Percentiles rank a stretch among this genome's conserved stretches.
Conservation (phyloP, 257 asterid genomes). For the Prunella vulgaris region DNA sequence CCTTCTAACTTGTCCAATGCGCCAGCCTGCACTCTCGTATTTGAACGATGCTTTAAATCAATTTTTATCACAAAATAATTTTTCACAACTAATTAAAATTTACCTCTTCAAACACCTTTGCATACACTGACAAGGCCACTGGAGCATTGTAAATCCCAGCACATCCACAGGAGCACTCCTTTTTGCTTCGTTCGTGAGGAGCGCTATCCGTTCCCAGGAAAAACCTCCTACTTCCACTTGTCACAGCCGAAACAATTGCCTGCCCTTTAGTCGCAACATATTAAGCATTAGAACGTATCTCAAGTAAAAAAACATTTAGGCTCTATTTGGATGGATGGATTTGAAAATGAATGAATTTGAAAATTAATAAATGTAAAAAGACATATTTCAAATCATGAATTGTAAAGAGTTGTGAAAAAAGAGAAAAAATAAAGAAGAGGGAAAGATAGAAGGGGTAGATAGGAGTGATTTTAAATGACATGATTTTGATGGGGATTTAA, state of each 20-base stretch:
- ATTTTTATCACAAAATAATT: neutral
- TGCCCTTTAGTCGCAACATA: constrained; percentile 47
- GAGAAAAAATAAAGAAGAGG: too few relatives aligned
- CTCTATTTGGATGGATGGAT: too few relatives aligned
- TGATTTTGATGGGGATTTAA: too few relatives aligned
- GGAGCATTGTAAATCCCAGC: constrained; percentile 94
- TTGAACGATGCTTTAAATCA: too few relatives aligned
- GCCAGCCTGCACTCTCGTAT: constrained; percentile 69
- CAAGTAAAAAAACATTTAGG: too few relatives aligned
- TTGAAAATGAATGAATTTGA: too few relatives aligned
- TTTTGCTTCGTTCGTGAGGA: constrained; percentile 73
- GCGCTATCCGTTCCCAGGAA: constrained; percentile 98
- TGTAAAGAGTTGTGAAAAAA: too few relatives aligned
- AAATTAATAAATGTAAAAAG: too few relatives aligned
- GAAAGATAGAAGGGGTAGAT: too few relatives aligned
- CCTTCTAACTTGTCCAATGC: constrained; percentile 90
- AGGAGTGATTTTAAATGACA: too few relatives aligned
- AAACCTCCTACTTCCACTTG: constrained; percentile 76
- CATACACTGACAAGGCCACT: constrained; percentile 83
- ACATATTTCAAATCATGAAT: too few relatives aligned
- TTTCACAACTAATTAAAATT: neutral
- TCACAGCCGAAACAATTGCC: constrained; percentile 83
- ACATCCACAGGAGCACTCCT: constrained; percentile 83
- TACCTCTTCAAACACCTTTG: constrained; percentile 94
- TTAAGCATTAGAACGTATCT: neutral